Percentiles rank a stretch among this genome's conserved stretches.
Conservation (phyloP, 176 grass and related monocot genomes). For the Alloteropsis semialata region DNA sequence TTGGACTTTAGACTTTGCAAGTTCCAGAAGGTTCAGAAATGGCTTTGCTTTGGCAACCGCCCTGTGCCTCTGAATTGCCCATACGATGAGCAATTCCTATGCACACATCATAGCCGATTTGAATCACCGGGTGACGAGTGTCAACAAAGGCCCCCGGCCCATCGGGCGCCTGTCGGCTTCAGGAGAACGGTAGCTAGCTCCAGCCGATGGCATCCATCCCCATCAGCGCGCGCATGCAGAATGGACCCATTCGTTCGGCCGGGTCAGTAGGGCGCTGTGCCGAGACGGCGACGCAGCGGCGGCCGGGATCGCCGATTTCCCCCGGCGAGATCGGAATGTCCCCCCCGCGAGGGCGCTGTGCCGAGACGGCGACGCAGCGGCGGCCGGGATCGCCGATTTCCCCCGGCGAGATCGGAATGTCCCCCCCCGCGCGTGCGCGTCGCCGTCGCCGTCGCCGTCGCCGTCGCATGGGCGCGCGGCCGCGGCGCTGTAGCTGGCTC, state of each 20-base stretch:
- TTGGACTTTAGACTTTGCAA: too few species aligned
- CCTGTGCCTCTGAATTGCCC: background rate
- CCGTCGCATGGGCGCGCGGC: background rate
- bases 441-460: slow-evolving; percentile 25
- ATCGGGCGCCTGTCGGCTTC: slow-evolving; percentile 13
- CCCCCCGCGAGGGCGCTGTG: background rate
- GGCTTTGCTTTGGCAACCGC: too few species aligned
- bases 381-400: background rate
- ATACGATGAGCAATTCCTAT: too few species aligned
- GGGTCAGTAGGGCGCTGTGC: background rate
- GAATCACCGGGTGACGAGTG: background rate
- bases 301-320: background rate
- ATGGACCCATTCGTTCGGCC: background rate
- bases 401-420: slow-evolving; percentile 34
- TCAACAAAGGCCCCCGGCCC: background rate
- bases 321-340: slow-evolving; percentile 34
- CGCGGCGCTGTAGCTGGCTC: too few species aligned
- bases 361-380: slow-evolving; percentile 18
- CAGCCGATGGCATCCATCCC: background rate
- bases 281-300: slow-evolving; percentile 19
- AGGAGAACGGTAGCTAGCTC: background rate
- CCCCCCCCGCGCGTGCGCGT: background rate
- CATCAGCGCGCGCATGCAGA: slow-evolving; percentile 1
- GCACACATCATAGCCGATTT: too few species aligned
- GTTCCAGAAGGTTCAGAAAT: background rate